These are phyloP conservation scores for Dichomitus squalens DNA, from an alignment of 1,284 basidiomycete species.

Conservation along the genomic window DNA sequence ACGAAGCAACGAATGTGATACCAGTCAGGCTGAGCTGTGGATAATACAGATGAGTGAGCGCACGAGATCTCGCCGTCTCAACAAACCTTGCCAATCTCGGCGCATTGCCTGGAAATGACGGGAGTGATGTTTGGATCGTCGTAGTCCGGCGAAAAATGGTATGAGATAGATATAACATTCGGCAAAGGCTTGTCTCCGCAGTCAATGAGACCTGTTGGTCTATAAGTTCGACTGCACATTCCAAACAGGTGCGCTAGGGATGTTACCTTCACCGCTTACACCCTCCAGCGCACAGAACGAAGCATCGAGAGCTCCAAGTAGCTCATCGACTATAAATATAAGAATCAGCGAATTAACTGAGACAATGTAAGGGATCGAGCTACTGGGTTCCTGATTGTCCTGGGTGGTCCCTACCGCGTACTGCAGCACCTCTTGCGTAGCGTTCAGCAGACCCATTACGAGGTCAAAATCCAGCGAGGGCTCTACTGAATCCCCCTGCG, in stretches of 20 bases:
- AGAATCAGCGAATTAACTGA: neutral
- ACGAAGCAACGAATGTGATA: slow-evolving; percentile 51
- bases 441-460: slow-evolving; percentile 43
- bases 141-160: slow-evolving; percentile 35
- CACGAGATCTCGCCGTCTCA: slow-evolving; percentile 5
- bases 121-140: slow-evolving; percentile 30
- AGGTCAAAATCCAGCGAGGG: slow-evolving; percentile 55
- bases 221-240: slow-evolving; percentile 30
- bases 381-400: neutral
- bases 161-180: slow-evolving; percentile 41
- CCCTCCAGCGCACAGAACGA: neutral
- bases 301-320: slow-evolving; percentile 3
- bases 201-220: slow-evolving; percentile 37
- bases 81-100: slow-evolving; percentile 41
- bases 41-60: neutral
- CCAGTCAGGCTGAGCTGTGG: slow-evolving; percentile 44
- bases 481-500: slow-evolving; percentile 50
- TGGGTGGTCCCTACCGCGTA: neutral
- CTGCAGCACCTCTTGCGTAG: neutral
- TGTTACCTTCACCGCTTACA: slow-evolving; percentile 41
- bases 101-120: slow-evolving; percentile 36
- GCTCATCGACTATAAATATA: slow-evolving; percentile 1
- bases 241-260: neutral
- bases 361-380: neutral
- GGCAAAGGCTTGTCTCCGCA: slow-evolving; percentile 39